These are phyloP conservation scores for Ophiostoma ulmi DNA, from an alignment of 2,329 filamentous ascomycete species.

Conservation along the genomic window DNA sequence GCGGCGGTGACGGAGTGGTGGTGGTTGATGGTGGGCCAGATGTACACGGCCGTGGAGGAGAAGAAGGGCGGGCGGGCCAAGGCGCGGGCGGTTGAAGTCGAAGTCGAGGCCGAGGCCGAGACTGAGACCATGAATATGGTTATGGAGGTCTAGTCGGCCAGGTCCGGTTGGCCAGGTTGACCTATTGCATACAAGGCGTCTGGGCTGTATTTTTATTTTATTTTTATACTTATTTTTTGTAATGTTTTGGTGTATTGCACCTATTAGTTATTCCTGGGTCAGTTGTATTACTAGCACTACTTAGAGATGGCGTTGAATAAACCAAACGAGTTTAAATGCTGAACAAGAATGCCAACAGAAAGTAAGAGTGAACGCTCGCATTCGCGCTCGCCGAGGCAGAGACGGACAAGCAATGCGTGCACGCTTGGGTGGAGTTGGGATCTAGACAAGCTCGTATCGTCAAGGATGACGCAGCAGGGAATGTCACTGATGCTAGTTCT, in stretches of 20 bases:
- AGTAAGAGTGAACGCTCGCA: background rate
- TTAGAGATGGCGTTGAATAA: background rate
- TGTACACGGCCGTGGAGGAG: slow-evolving; percentile 26
- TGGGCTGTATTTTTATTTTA: background rate
- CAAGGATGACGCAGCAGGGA: background rate
- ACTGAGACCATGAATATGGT: background rate
- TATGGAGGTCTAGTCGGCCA: background rate
- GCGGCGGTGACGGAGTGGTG: slow-evolving; percentile 58
- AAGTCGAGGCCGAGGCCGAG: background rate
- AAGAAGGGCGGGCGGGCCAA: background rate
- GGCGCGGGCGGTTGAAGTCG: background rate
- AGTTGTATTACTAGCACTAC: background rate
- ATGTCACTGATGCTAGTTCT: background rate
- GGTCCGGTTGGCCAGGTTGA: background rate
- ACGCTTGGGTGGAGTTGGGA: background rate
- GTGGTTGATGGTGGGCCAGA: slow-evolving; percentile 55
- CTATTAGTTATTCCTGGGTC: background rate
- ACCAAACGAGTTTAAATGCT: too few species aligned
- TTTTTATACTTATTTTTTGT: background rate
- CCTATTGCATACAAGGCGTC: background rate
- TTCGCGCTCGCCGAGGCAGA: background rate
- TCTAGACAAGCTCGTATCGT: background rate
- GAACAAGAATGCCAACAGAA: too few species aligned
- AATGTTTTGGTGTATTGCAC: background rate
- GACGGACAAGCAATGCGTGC: too few species aligned